These are phyloP conservation scores for Toxicodendron radicans DNA, from an alignment of 345 rosid species.

Conservation along the genomic window DNA sequence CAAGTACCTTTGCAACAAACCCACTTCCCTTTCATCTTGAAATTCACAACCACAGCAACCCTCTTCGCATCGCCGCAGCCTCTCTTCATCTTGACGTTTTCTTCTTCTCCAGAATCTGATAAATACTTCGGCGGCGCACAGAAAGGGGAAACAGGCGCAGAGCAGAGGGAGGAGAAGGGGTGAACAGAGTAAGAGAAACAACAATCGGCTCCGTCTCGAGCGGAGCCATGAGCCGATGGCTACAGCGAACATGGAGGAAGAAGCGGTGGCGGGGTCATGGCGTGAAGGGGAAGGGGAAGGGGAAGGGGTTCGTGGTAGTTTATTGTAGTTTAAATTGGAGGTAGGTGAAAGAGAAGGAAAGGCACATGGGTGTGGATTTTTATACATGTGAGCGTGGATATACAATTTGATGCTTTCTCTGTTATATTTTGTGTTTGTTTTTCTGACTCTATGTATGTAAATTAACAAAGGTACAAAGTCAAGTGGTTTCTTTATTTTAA, in stretches of 20 bases:
- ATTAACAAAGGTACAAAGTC: too few relatives aligned
- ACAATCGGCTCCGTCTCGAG: slow-evolving; percentile 1
- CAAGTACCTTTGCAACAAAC: slow-evolving; percentile 11
- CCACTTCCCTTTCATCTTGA: neutral
- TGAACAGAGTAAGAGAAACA: slow-evolving; percentile 10
- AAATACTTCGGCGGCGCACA: neutral
- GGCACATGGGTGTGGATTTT: neutral
- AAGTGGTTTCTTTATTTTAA: too few relatives aligned
- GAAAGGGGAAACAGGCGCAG: slow-evolving; percentile 3
- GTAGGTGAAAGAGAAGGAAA: neutral
- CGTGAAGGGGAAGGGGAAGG: neutral
- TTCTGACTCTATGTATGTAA: too few relatives aligned
- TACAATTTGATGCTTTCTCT: too few relatives aligned
- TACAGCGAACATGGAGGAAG: neutral
- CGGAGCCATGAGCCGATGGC: slow-evolving; percentile 14
- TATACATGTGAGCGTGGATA: slow-evolving; percentile 1
- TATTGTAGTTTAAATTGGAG: neutral
- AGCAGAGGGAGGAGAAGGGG: slow-evolving; percentile 2
- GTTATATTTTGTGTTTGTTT: too few relatives aligned
- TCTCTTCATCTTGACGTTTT: neutral
- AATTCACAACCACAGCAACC: slow-evolving; percentile 3
- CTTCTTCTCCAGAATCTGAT: slow-evolving; percentile 6
- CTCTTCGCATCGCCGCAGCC: slow-evolving; percentile 5
- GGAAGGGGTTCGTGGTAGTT: neutral
- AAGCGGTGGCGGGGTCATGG: neutral